These are phyloP conservation scores for Globisporangium canariense DNA, from an alignment of 352 stramenopile genomes.

Conservation along the genomic window DNA sequence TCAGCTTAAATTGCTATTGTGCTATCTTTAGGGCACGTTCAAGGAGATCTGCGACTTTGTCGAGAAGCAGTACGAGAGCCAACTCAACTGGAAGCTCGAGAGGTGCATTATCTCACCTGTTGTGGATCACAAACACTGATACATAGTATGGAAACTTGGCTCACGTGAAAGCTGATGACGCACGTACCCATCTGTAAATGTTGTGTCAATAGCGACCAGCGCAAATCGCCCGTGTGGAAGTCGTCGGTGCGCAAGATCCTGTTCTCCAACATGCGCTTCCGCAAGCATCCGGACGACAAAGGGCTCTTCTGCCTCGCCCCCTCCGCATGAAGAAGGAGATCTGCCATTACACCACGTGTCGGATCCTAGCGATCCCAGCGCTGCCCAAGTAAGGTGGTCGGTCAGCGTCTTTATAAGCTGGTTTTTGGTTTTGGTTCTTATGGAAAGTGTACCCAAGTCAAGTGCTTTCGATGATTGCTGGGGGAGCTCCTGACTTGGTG, in stretches of 20 bases:
- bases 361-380: no score
- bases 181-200: neutral
- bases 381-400: neutral
- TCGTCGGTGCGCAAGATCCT: conserved; percentile 89
- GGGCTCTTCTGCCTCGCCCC: conserved; percentile 63
- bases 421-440: neutral
- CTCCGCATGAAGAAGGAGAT: conserved; percentile 26
- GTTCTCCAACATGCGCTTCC: conserved; percentile 85
- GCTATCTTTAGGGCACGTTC: conserved; percentile 56
- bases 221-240: conserved; percentile 88
- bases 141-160: neutral
- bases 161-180: neutral
- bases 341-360: neutral
- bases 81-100: conserved; percentile 90
- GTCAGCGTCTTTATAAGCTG: conserved; percentile 1
- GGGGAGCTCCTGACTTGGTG: neutral
- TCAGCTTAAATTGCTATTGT: conserved; percentile 2
- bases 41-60: conserved; percentile 90
- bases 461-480: neutral
- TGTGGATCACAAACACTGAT: neutral
- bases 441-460: neutral
- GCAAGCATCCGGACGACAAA: conserved; percentile 70
- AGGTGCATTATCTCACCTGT: conserved; percentile 28
- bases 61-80: conserved; percentile 79
- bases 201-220: conserved; percentile 52